Conservation (phyloP, 2,329 filamentous ascomycete genomes). For the Hyphodiscus sp. region DNA sequence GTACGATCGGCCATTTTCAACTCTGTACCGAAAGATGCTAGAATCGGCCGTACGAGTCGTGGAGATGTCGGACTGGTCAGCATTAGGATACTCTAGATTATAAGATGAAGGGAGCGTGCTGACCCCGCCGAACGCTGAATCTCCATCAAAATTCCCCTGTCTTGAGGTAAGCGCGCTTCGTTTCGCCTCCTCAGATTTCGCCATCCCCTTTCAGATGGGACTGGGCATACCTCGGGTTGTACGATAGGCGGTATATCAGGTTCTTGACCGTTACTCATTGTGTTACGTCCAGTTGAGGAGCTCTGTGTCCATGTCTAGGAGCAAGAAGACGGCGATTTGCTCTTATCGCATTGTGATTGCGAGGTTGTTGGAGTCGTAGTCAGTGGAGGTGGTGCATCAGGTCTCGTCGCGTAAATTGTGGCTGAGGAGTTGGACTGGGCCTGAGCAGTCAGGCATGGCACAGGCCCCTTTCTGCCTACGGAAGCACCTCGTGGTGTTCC, state of each 20-base stretch:
- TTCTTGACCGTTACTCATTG: background rate
- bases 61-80: background rate
- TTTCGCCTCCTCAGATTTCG: too few relatives aligned
- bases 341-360: background rate
- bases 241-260: background rate
- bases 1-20: background rate
- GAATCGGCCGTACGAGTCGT: background rate
- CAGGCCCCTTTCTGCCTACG: too few relatives aligned
- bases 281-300: background rate
- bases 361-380: too few relatives aligned
- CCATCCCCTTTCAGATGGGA: background rate
- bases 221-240: background rate
- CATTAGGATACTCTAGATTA: background rate
- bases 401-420: too few relatives aligned
- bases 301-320: background rate
- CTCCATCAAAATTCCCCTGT: background rate
- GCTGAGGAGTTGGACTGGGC: too few relatives aligned
- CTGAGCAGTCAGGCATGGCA: too few relatives aligned
- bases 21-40: background rate
- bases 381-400: background rate
- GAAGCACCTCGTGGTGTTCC: too few relatives aligned
- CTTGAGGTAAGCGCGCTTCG: background rate
- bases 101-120: background rate
- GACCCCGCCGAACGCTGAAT: background rate
- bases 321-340: background rate